phyloP scores from a whole-genome alignment of 352 stramenopile genomes.

The Phytopythium chamaehyphon region DNA sequence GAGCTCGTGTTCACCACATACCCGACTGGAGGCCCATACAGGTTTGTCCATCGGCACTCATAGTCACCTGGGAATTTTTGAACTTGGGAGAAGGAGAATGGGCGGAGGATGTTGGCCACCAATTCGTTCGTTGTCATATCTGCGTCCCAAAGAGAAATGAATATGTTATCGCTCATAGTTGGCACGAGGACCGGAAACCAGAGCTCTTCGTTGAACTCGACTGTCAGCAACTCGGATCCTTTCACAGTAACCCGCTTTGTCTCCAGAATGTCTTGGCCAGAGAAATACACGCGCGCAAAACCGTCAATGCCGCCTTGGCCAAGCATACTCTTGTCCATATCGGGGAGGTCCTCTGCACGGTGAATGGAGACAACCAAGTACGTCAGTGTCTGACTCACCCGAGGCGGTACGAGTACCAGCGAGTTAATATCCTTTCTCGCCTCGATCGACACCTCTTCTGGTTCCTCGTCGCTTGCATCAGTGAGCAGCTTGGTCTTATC shows the following conservation, averaged over 20 bases:
- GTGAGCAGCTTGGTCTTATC: constrained; percentile 77
- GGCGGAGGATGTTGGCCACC: constrained; percentile 55
- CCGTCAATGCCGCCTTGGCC: constrained; percentile 72
- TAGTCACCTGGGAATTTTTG: constrained; percentile 55
- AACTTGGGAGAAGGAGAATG: constrained; percentile 76
- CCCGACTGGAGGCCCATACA: constrained; percentile 77
- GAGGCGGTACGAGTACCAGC: constrained; percentile 78
- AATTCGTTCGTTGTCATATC: constrained; percentile 66
- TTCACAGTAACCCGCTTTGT: constrained; percentile 70
- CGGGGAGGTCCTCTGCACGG: constrained; percentile 68
- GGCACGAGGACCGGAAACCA: constrained; percentile 85
- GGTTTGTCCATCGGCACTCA: constrained; percentile 63
- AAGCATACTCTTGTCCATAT: constrained; percentile 80
- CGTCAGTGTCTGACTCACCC: constrained; percentile 56
- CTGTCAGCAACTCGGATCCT: constrained; percentile 36
- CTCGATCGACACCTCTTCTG: constrained; percentile 33
- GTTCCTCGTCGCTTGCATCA: constrained; percentile 32
- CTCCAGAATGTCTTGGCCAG: constrained; percentile 58
- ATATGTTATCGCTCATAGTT: constrained; percentile 80
- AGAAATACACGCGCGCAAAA: constrained; percentile 77
- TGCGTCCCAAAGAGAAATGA: constrained; percentile 83
- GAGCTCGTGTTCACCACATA: constrained; percentile 40
- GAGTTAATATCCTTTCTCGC: constrained; percentile 67
- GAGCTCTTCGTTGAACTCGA: constrained; percentile 74
- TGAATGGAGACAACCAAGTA: constrained; percentile 83